These are phyloP conservation scores for Podila epicladia DNA, from an alignment of 192 early-diverging fungal species.

Conservation along the genomic window DNA sequence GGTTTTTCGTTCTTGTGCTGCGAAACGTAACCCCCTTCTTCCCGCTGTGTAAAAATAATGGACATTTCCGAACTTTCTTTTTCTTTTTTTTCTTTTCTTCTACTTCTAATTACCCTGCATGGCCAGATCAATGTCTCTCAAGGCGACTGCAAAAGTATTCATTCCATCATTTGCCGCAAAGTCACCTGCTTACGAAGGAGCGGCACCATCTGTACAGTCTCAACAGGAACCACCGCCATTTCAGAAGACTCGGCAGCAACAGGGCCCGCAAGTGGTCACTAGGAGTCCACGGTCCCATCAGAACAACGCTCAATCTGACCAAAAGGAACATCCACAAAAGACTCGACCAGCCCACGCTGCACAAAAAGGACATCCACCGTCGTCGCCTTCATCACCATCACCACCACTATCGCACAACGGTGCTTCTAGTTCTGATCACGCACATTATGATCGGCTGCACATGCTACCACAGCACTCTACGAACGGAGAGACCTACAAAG, in stretches of 20 bases:
- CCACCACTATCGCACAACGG: no score
- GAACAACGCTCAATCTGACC: background rate
- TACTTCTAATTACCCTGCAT: constrained; percentile 14
- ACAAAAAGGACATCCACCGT: no score
- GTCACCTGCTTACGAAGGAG: constrained; percentile 12
- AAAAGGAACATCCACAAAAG: background rate
- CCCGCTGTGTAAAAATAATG: background rate
- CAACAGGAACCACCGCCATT: constrained; percentile 6
- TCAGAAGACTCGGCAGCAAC: constrained; percentile 1
- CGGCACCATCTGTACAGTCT: constrained; percentile 6
- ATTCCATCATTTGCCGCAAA: constrained; percentile 35
- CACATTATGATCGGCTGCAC: no score
- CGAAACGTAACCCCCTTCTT: background rate
- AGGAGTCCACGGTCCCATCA: constrained; percentile 2
- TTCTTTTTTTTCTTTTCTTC: constrained; percentile 17
- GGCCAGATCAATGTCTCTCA: constrained; percentile 46
- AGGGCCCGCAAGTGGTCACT: background rate
- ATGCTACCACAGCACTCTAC: no score
- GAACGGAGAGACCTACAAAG: no score
- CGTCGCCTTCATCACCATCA: no score
- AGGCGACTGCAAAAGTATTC: constrained; percentile 52
- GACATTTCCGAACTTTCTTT: background rate
- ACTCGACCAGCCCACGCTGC: background rate
- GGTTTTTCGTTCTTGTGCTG: background rate
- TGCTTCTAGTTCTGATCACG: no score